Evolutionary conservation across 805 yeast genomes (phyloP).

Genomic region (Pichia occidentalis): DNA sequence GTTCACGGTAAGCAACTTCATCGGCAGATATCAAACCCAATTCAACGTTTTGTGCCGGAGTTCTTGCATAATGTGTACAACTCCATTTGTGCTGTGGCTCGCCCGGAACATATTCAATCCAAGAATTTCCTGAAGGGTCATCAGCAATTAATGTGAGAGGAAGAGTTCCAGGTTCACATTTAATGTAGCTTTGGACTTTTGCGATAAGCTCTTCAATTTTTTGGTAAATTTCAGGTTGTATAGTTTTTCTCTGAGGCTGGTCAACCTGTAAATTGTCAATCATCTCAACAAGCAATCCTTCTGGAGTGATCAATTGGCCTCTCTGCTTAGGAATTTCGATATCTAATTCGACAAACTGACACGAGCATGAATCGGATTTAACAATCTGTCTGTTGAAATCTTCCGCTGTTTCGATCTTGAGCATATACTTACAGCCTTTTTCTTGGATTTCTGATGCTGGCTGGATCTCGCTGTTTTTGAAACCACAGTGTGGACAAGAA

Average conservation of each 20-base stretch:
- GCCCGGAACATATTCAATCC: conserved; percentile 86
- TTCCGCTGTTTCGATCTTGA: conserved; percentile 57
- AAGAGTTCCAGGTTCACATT: conserved; percentile 59
- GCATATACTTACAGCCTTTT: conserved; percentile 69
- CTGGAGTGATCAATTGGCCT: conserved; percentile 89
- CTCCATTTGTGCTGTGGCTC: conserved; percentile 90
- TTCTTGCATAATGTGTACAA: conserved; percentile 69
- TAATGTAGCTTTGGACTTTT: conserved; percentile 52
- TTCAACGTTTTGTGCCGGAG: conserved; percentile 80
- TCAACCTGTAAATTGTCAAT: conserved; percentile 70
- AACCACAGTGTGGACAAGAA: conserved; percentile 90
- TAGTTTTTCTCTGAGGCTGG: conserved; percentile 69
- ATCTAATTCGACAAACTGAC: conserved; percentile 76
- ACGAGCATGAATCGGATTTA: conserved; percentile 79
- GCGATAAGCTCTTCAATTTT: conserved; percentile 67
- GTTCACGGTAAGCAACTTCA: conserved; percentile 51
- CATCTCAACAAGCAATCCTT: conserved; percentile 83
- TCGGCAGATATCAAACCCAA: conserved; percentile 76
- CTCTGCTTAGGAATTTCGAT: conserved; percentile 93
- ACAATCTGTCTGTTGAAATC: conserved; percentile 90
- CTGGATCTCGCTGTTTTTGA: conserved; percentile 87
- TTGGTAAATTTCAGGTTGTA: conserved; percentile 67
- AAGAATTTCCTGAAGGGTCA: conserved; percentile 96
- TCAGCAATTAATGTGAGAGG: conserved; percentile 78
- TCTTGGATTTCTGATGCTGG: conserved; percentile 92